Conservation (phyloP, 352 stramenopile species). For the Pythium scleroteichum region DNA sequence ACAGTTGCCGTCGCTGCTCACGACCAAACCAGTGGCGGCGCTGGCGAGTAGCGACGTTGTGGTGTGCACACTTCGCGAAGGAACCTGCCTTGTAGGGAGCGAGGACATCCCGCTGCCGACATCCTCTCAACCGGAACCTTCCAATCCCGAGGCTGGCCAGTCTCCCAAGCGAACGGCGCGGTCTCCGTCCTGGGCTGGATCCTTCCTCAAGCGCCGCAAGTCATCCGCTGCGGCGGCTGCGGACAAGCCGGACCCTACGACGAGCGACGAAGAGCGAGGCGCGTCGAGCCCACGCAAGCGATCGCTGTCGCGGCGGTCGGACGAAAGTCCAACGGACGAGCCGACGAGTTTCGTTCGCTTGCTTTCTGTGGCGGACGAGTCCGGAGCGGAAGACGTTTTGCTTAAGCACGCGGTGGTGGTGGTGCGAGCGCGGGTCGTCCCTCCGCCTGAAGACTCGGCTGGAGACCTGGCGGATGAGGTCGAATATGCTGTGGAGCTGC, state of each 20-base stretch:
- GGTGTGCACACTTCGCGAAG: conserved; percentile 25
- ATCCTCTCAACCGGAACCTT: neutral
- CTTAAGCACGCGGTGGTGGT: conserved; percentile 13
- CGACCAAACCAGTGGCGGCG: neutral
- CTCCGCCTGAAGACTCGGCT: neutral
- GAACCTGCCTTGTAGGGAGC: conserved; percentile 21
- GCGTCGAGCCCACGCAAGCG: conserved; percentile 4
- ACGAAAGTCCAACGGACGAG: conserved; percentile 12
- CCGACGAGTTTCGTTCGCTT: conserved; percentile 17
- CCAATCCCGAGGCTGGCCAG: neutral
- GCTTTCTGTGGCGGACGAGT: neutral
- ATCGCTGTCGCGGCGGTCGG: conserved; percentile 1
- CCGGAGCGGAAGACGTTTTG: neutral
- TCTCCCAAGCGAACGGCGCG: conserved; percentile 9
- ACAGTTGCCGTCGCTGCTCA: conserved; percentile 22
- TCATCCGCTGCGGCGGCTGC: conserved; percentile 7
- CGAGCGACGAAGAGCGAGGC: neutral
- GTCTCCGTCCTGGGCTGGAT: conserved; percentile 23
- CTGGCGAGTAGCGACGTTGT: conserved; percentile 11
- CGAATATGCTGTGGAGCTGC: conserved; percentile 26
- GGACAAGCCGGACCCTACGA: neutral
- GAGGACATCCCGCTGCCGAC: neutral
- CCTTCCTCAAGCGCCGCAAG: conserved; percentile 27
- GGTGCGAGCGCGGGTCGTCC: conserved; percentile 5
- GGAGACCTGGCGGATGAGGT: conserved; percentile 4